Evolutionary conservation across 352 stramenopile genomes (phyloP).

Genomic region (Phytophthora hibernalis): DNA sequence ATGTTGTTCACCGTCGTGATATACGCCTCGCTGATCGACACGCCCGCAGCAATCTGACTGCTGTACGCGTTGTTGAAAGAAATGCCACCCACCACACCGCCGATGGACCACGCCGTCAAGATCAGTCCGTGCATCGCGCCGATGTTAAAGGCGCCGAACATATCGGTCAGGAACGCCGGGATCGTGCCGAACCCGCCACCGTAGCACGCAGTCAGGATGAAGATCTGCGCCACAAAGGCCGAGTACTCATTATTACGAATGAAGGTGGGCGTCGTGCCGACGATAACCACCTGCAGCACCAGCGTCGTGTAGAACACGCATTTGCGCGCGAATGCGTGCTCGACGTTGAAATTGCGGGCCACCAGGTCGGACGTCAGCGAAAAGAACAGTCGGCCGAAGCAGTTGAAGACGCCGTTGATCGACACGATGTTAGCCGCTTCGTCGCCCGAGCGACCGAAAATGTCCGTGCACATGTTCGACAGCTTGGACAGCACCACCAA

Average conservation of each 20-base stretch:
- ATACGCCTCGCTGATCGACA: conserved; percentile 59
- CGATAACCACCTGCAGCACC: conserved; percentile 62
- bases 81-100: conserved; percentile 76
- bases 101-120: conserved; percentile 84
- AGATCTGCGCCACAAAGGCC: conserved; percentile 65
- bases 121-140: conserved; percentile 83
- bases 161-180: conserved; percentile 81
- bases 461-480: conserved; percentile 62
- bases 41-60: conserved; percentile 39
- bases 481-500: conserved; percentile 75
- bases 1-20: conserved; percentile 77
- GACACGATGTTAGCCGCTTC: conserved; percentile 63
- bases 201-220: conserved; percentile 76
- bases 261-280: conserved; percentile 59
- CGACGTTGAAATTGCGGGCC: conserved; percentile 54
- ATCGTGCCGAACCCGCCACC: conserved; percentile 81
- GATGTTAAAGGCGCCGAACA: conserved; percentile 88
- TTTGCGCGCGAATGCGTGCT: conserved; percentile 63
- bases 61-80: conserved; percentile 71
- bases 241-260: conserved; percentile 68
- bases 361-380: conserved; percentile 56
- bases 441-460: conserved; percentile 50
- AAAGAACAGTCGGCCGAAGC: conserved; percentile 58
- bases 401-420: conserved; percentile 78
- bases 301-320: conserved; percentile 71